phyloP scores from a whole-genome alignment of 495 filamentous ascomycete genomes.

The Penicillium psychrofluorescens region DNA sequence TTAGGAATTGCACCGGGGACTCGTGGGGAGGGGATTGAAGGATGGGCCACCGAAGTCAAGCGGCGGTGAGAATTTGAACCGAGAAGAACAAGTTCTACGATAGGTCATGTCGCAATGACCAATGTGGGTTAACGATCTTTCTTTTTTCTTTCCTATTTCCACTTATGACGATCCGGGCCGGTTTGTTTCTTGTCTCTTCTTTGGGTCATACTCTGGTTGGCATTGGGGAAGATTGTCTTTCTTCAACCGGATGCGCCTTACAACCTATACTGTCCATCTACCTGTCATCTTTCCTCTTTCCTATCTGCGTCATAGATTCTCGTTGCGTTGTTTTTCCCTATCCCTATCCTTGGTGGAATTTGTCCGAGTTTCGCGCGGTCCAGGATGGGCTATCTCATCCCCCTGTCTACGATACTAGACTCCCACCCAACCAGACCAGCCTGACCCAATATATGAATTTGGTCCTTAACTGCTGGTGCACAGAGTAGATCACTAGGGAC shows the following conservation, averaged over 20 bases:
- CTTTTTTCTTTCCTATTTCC: constrained; percentile 6
- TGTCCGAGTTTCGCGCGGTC: not conserved
- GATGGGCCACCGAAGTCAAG: constrained; percentile 88
- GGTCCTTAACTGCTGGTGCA: not conserved
- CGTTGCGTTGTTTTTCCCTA: not conserved
- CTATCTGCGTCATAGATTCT: too few species aligned
- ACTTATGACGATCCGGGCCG: constrained; percentile 8
- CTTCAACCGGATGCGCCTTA: not conserved
- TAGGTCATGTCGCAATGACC: too few species aligned
- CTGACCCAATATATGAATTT: not conserved
- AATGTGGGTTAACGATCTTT: constrained; percentile 18
- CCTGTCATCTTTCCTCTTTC: not conserved
- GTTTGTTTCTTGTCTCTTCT: constrained; percentile 4
- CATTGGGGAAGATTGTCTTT: constrained; percentile 1
- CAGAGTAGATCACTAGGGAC: too few species aligned
- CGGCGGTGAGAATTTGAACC: constrained; percentile 47
- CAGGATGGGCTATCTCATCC: not conserved
- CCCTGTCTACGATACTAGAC: not conserved
- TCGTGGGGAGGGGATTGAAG: constrained; percentile 89
- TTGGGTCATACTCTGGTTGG: constrained; percentile 3
- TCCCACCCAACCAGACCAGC: not conserved
- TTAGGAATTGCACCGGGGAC: constrained; percentile 70
- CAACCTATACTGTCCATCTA: not conserved
- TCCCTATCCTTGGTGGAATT: not conserved
- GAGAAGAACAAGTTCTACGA: not conserved